Evolutionary conservation across 805 yeast species (phyloP), one percentile per base, ranked within the genome.

Genomic region (Vanderwaltozyma verrucispora): DNA sequence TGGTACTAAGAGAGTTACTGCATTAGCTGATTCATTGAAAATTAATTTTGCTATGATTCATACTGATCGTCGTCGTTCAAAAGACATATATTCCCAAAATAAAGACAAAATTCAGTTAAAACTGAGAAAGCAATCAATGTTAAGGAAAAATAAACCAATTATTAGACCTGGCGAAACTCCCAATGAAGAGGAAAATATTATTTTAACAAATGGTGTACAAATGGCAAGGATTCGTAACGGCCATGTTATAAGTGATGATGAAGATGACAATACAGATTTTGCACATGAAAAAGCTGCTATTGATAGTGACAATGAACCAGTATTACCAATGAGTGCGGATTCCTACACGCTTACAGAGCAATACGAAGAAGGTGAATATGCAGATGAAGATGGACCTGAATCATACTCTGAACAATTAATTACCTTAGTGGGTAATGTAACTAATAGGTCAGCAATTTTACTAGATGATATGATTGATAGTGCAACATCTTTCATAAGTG

Each of bases 21-120:
- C 96, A 2, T 69, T 92, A 51, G 98, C 98, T 14, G 98, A 92
- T 64, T 77, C 94, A 28, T 71, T 92, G 52, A 89, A 89, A 64
- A 84, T 92, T 49, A 86, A 89, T 62, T 92, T 92, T 56, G 98
- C 98, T 42, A 89, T 92, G 97, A 92, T 92, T 49, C 96, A 92
- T 60, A 92, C 98, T 17, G 98, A 92, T 64, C 76, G 97, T 56
- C 80, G 96, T 63, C 78, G 97, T 63, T 73, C 80, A 32, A 80
- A 80, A 50, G 95, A 83, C 60, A 49, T 63, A 28, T 59, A 62
- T 39, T 53, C 70, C 10, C 67, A 64, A 44, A 65, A 64, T 36
- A 62, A 56, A 40, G 60, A 56, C 39, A 46, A 59, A 40, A 48
- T 51, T 35, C 31, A 29, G 12, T 48, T 57, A 36, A 62, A 56